Percentiles rank a stretch among this genome's conserved stretches.
phyloP scores from a whole-genome alignment of 805 yeast genomes.

The Isabelozyma rhagii region DNA sequence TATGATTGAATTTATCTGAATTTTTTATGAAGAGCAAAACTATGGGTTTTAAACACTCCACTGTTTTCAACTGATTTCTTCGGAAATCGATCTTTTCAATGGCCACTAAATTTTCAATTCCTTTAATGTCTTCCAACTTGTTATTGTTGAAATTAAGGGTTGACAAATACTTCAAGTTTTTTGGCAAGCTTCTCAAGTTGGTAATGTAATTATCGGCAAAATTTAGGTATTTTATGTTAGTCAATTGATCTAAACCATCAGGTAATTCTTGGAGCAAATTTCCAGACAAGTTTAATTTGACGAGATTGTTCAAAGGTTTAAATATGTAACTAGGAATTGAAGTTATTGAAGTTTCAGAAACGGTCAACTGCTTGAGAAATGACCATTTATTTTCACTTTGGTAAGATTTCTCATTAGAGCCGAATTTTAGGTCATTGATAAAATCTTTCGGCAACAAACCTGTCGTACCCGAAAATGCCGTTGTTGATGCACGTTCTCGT shows the following conservation, averaged over 20 bases:
- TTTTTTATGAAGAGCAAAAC: conserved; percentile 29
- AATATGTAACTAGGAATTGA: conserved; percentile 32
- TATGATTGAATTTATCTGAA: conserved; percentile 35
- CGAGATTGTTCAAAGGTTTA: conserved; percentile 37
- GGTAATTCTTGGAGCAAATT: conserved; percentile 52
- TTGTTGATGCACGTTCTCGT: conserved; percentile 21
- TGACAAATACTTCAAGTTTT: conserved; percentile 31
- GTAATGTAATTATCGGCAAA: conserved; percentile 42
- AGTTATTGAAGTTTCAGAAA: conserved; percentile 38
- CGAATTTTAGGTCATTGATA: not conserved
- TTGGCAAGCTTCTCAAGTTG: conserved; percentile 29
- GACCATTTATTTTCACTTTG: conserved; percentile 36
- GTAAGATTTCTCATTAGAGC: conserved; percentile 11
- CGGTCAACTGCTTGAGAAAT: conserved; percentile 37
- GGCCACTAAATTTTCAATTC: conserved; percentile 39
- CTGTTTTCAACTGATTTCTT: conserved; percentile 39
- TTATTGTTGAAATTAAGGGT: conserved; percentile 53
- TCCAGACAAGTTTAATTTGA: conserved; percentile 53
- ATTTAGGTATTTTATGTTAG: conserved; percentile 45
- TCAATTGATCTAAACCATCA: conserved; percentile 47
- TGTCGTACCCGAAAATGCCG: conserved; percentile 14
- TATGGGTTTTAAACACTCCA: conserved; percentile 32
- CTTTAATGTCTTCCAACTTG: conserved; percentile 36
- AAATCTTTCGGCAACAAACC: conserved; percentile 23
- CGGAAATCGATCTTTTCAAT: conserved; percentile 54